Evolutionary conservation across 371 early-diverging fungal genomes (phyloP).

Genomic region (Apophysomyces ossiformis): DNA sequence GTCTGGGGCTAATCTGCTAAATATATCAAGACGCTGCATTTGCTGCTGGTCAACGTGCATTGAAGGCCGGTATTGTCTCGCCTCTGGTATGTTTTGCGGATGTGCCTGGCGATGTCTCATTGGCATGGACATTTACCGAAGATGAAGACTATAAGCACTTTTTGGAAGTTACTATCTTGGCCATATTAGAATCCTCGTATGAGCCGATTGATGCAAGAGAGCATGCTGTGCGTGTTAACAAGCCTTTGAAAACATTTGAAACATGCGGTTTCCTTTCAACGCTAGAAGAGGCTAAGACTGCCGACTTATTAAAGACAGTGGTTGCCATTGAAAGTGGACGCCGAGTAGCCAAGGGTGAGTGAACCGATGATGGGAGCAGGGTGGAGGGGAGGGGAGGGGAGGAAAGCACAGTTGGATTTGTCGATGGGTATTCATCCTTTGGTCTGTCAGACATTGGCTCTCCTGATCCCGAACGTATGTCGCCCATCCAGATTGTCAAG

Average conservation of each 20-base stretch:
- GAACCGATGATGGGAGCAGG: not conserved
- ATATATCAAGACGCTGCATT: constrained; percentile 60
- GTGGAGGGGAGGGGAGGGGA: not conserved
- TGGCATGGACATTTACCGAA: constrained; percentile 38
- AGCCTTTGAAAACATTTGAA: constrained; percentile 51
- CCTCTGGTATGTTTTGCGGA: constrained; percentile 69
- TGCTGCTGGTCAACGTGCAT: constrained; percentile 67
- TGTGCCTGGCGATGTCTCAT: constrained; percentile 32
- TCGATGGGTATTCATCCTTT: not conserved
- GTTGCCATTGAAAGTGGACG: constrained; percentile 80
- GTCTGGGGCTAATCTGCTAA: not conserved
- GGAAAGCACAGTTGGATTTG: not conserved
- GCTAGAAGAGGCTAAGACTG: constrained; percentile 32
- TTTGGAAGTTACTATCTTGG: constrained; percentile 77
- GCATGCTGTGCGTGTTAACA: constrained; percentile 50
- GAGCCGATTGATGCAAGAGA: constrained; percentile 86
- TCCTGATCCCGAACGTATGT: constrained; percentile 88
- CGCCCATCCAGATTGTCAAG: constrained; percentile 76
- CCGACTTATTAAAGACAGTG: constrained; percentile 44
- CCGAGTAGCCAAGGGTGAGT: constrained; percentile 65
- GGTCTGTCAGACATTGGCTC: constrained; percentile 72
- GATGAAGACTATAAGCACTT: constrained; percentile 65
- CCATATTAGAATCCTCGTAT: constrained; percentile 72
- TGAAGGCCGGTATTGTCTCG: constrained; percentile 62
- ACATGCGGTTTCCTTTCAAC: constrained; percentile 54